Evolutionary conservation across 331 rosid genomes (phyloP), one percentile per base, ranked within the genome.

Genomic region (Ulmus americana): DNA sequence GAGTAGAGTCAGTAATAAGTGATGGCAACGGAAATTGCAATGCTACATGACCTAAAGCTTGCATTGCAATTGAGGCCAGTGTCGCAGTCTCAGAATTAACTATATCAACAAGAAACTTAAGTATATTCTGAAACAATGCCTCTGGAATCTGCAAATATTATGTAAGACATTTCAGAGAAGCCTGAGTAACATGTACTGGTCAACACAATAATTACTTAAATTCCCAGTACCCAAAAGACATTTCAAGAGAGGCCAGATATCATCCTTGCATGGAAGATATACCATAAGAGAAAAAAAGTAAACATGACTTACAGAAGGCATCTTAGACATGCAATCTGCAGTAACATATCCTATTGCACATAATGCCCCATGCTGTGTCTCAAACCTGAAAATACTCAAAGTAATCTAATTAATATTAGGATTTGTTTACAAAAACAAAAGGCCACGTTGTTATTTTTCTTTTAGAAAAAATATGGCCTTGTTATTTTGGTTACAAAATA

Each of bases 31-130:
- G 73, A 74, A 71, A 65, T 54, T 88, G 80, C 73, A 92, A 70
- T 66, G 95, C 98, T 75, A 92, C 82, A 77, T 92, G 96, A 70
- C 98, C 98, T 22, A 92, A 67, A 15, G 96, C 98, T 81, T 92
- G 95, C 91, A 89, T 82, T 48, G 96, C 96, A 67, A 87, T 85
- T 59, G 96, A 82, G 63, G 95, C 90, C 46, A 92, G 72, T 45
- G 83, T 70, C 13, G 95, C 84, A 60, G 85, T 83, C 80, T 92
- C 98, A 56, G 89, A 82, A 57, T 62, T 82, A 77, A 87, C 92
- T 70, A 85, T 79, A 64, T 85, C 94, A 72, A 86, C 91, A 73
- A 92, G 85, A 75, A 89, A 86, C 75, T 77, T 80, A 15, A 89
- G 82, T 43, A 76, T 81, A 72, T 62, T 67, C 79, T 74, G 89